phyloP scores from a whole-genome alignment of 805 yeast genomes.

The Candida nemodendra region DNA sequence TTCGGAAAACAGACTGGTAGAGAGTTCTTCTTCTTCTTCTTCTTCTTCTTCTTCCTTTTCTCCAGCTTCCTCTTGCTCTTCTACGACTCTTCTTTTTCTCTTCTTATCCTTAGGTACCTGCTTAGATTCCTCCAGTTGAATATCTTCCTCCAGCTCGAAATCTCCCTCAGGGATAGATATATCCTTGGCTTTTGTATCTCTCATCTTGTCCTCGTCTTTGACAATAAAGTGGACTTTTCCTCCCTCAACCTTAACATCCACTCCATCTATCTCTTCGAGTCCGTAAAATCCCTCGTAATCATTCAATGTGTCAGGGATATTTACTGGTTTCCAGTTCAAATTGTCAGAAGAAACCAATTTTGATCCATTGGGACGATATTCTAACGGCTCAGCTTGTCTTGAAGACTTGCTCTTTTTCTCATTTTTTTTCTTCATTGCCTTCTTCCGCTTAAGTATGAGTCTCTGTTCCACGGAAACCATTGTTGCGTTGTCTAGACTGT shows the following conservation, averaged over 20 bases:
- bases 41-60: constrained; percentile 9
- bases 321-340: constrained; percentile 77
- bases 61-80: constrained; percentile 10
- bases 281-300: constrained; percentile 93
- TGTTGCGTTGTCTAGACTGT: too few species aligned
- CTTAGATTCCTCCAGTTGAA: constrained; percentile 15
- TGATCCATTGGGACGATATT: neutral
- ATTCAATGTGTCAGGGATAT: constrained; percentile 76
- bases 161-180: constrained; percentile 24
- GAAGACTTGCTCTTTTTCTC: constrained; percentile 4
- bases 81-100: constrained; percentile 7
- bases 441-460: constrained; percentile 17
- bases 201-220: constrained; percentile 31
- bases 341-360: constrained; percentile 46
- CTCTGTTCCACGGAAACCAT: constrained; percentile 22
- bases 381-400: constrained; percentile 1
- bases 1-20: constrained; percentile 17
- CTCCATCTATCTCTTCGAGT: constrained; percentile 91
- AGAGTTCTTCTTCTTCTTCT: constrained; percentile 8
- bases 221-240: constrained; percentile 65
- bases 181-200: constrained; percentile 21
- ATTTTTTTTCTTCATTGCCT: constrained; percentile 8
- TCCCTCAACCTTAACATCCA: constrained; percentile 69
- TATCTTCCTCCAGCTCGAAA: constrained; percentile 22
- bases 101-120: constrained; percentile 5